Conservation (phyloP, 768 basidiomycete genomes). For the Kwoniella pini region DNA sequence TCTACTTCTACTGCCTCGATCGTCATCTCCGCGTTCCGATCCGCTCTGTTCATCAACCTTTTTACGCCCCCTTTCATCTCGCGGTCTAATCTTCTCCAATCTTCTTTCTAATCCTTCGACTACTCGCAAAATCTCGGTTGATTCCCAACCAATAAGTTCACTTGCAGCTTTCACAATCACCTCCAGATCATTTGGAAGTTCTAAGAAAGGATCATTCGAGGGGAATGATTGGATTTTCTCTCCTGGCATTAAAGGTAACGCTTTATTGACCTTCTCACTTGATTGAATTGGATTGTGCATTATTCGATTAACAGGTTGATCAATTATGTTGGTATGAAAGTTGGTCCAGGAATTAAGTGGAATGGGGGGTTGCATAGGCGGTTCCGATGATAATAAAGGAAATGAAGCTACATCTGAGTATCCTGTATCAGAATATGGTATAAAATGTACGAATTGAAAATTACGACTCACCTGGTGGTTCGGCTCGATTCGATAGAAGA, state of each 20-base stretch:
- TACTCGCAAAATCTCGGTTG: constrained; percentile 61
- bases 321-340: constrained; percentile 20
- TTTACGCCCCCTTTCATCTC: constrained; percentile 43
- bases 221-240: constrained; percentile 67
- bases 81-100: constrained; percentile 49
- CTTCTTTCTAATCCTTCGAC: constrained; percentile 70
- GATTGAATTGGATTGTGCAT: constrained; percentile 8
- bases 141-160: constrained; percentile 62
- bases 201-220: constrained; percentile 67
- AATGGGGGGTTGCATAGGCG: constrained; percentile 20
- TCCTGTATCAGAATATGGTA: background rate
- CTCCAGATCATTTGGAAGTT: constrained; percentile 60
- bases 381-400: background rate
- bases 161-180: constrained; percentile 62
- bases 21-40: no score
- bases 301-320: background rate
- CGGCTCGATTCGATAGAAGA: constrained; percentile 26
- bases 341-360: constrained; percentile 20
- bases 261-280: constrained; percentile 17
- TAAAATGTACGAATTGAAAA: background rate
- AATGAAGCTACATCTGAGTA: constrained; percentile 20
- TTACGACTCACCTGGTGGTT: constrained; percentile 17
- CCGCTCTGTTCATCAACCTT: constrained; percentile 16
- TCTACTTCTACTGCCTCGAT: background rate
- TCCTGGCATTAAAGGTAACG: constrained; percentile 59